Evolutionary conservation across 2,329 filamentous ascomycete species (phyloP).

Genomic region (Penicillium sp.): DNA sequence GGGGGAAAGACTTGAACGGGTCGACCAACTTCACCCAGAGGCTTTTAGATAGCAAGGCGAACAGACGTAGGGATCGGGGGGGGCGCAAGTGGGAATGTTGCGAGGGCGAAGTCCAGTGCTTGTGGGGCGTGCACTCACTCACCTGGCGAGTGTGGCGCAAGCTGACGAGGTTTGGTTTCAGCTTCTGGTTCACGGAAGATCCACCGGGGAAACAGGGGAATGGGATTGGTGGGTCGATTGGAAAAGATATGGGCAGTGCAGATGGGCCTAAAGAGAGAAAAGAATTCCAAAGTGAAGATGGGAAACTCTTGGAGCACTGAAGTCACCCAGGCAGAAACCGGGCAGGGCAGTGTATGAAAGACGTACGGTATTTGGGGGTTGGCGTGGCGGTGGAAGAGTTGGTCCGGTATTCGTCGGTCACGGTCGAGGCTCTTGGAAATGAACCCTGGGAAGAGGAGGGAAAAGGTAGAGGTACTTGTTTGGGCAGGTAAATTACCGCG

Average conservation of each 20-base stretch:
- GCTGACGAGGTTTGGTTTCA: slow-evolving; percentile 37
- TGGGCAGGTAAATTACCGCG: rapidly evolving
- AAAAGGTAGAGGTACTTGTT: slow-evolving; percentile 4
- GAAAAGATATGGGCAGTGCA: no score
- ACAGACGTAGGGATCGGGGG: slow-evolving; percentile 5
- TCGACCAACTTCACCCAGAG: slow-evolving; percentile 20
- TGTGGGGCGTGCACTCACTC: slow-evolving; percentile 30
- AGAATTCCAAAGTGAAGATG: no score
- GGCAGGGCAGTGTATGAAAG: slow-evolving; percentile 8
- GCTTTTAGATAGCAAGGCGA: slow-evolving; percentile 12
- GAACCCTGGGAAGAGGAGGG: slow-evolving; percentile 14
- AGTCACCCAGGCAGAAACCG: no score
- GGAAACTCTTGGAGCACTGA: no score
- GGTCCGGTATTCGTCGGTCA: slow-evolving; percentile 6
- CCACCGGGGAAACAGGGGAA: slow-evolving; percentile 11
- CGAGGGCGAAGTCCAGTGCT: slow-evolving; percentile 24
- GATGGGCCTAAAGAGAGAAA: no score
- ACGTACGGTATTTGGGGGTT: slow-evolving; percentile 6
- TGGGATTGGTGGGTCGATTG: slow-evolving; percentile 2
- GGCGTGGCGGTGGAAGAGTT: neutral
- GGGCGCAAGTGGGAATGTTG: slow-evolving; percentile 6
- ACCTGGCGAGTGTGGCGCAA: slow-evolving; percentile 43
- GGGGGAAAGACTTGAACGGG: slow-evolving; percentile 1
- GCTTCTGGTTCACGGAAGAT: slow-evolving; percentile 26
- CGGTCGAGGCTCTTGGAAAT: slow-evolving; percentile 24